These are phyloP conservation scores for Aphanocladium album DNA, from an alignment of 2,329 filamentous ascomycete species.

Conservation along the genomic window DNA sequence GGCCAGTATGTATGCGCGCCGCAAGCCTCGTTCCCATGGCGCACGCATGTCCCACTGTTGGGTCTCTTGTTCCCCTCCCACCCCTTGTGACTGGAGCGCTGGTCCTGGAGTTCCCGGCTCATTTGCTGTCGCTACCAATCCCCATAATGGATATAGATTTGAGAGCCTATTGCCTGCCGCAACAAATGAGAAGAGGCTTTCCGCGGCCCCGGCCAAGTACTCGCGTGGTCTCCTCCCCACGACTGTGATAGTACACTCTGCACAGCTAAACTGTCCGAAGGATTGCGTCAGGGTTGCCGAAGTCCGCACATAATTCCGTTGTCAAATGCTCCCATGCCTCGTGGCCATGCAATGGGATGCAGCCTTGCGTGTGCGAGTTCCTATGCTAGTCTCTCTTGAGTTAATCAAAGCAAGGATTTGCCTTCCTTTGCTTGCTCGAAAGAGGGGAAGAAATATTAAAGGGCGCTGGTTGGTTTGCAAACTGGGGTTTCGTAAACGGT, in stretches of 20 bases:
- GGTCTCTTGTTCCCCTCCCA: neutral
- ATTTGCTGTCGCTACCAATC: neutral
- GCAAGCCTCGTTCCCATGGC: constrained; percentile 6
- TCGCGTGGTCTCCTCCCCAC: neutral
- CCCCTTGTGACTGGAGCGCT: neutral
- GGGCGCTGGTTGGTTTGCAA: neutral
- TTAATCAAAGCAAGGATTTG: neutral
- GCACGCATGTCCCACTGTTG: neutral
- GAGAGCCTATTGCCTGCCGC: neutral
- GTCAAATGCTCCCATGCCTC: neutral
- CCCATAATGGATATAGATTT: neutral
- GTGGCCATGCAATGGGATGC: constrained; percentile 1
- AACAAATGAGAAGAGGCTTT: neutral
- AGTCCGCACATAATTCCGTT: constrained; percentile 5
- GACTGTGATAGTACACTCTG: neutral
- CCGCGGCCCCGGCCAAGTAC: neutral
- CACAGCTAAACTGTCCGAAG: neutral
- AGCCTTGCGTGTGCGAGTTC: constrained; percentile 12
- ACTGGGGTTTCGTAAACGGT: neutral
- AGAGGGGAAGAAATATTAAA: constrained; percentile 2
- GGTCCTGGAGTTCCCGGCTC: neutral
- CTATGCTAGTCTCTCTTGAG: constrained; percentile 10
- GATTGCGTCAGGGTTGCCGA: constrained; percentile 5
- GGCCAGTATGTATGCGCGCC: neutral
- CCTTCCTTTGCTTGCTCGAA: neutral